These are phyloP conservation scores for Microdochium trichocladiopsis DNA, from an alignment of 2,329 filamentous ascomycete genomes.

Conservation along the genomic window DNA sequence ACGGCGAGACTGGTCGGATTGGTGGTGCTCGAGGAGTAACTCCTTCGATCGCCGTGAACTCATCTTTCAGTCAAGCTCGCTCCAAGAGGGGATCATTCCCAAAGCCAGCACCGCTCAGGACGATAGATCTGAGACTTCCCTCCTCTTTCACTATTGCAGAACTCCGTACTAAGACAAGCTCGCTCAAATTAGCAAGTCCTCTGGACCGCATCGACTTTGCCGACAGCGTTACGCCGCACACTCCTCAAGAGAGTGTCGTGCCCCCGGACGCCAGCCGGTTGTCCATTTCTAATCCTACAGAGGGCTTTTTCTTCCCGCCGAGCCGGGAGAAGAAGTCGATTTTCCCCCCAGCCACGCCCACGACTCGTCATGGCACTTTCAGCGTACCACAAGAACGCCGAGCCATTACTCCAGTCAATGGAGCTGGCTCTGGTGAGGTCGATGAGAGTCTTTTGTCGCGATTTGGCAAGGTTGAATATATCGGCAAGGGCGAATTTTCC, in stretches of 20 bases:
- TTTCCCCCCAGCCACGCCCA: slow-evolving; percentile 76
- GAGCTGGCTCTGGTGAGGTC: slow-evolving; percentile 62
- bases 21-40: slow-evolving; percentile 2
- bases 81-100: slow-evolving; percentile 21
- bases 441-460: slow-evolving; percentile 67
- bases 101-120: slow-evolving; percentile 26
- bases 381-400: slow-evolving; percentile 49
- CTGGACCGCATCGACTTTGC: slow-evolving; percentile 46
- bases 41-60: slow-evolving; percentile 21
- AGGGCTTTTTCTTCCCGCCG: slow-evolving; percentile 29
- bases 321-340: slow-evolving; percentile 23
- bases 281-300: slow-evolving; percentile 63
- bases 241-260: slow-evolving; percentile 67
- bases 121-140: background rate
- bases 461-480: slow-evolving; percentile 73
- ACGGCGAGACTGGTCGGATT: background rate
- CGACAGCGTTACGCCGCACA: slow-evolving; percentile 57
- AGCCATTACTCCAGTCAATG: slow-evolving; percentile 64
- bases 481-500: slow-evolving; percentile 90
- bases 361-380: slow-evolving; percentile 51
- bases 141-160: slow-evolving; percentile 17
- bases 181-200: slow-evolving; percentile 52
- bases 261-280: slow-evolving; percentile 76
- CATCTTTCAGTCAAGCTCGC: slow-evolving; percentile 28
- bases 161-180: slow-evolving; percentile 44